Percentiles rank a stretch among this genome's conserved stretches.
Conservation (phyloP, 495 filamentous ascomycete genomes). For the Lophiostoma macrostomum region DNA sequence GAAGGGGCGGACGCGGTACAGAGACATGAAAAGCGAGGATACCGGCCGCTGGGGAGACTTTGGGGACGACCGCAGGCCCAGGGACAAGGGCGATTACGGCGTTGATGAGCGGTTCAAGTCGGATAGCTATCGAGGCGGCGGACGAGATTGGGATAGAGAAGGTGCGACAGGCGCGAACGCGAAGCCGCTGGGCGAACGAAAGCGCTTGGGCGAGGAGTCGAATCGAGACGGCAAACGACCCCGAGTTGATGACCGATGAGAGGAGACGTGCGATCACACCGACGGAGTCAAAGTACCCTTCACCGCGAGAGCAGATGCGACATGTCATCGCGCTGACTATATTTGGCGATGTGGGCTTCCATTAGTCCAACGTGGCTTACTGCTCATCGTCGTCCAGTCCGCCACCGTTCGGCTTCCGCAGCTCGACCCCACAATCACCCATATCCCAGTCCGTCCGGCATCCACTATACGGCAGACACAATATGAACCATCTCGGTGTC, state of each 20-base stretch:
- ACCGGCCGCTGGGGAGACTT: slow-evolving; percentile 78
- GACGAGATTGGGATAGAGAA: slow-evolving; percentile 12
- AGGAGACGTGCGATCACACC: too few species aligned
- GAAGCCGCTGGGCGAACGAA: slow-evolving; percentile 57
- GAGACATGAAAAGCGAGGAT: slow-evolving; percentile 85
- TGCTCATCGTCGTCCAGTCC: slow-evolving; percentile 6
- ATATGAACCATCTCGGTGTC: slow-evolving; percentile 14
- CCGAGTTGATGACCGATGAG: slow-evolving; percentile 22
- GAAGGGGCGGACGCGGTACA: slow-evolving; percentile 87
- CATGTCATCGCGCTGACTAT: too few species aligned
- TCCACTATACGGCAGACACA: slow-evolving; percentile 27
- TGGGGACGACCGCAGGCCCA: slow-evolving; percentile 50
- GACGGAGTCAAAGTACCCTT: too few species aligned
- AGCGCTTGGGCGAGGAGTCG: slow-evolving; percentile 40
- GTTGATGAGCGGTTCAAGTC: slow-evolving; percentile 41
- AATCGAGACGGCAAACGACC: slow-evolving; percentile 37
- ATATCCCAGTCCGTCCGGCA: slow-evolving; percentile 12
- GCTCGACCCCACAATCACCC: slow-evolving; percentile 11
- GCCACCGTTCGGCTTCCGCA: slow-evolving; percentile 16
- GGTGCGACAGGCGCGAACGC: slow-evolving; percentile 58
- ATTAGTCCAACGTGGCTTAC: too few species aligned
- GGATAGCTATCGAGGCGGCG: slow-evolving; percentile 28
- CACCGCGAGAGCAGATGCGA: too few species aligned
- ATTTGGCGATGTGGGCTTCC: too few species aligned
- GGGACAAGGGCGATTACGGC: slow-evolving; percentile 36